Base-by-base conservation (phyloP, 768 basidiomycete genomes). In the Paxillus ammoniavirescens region DNA sequence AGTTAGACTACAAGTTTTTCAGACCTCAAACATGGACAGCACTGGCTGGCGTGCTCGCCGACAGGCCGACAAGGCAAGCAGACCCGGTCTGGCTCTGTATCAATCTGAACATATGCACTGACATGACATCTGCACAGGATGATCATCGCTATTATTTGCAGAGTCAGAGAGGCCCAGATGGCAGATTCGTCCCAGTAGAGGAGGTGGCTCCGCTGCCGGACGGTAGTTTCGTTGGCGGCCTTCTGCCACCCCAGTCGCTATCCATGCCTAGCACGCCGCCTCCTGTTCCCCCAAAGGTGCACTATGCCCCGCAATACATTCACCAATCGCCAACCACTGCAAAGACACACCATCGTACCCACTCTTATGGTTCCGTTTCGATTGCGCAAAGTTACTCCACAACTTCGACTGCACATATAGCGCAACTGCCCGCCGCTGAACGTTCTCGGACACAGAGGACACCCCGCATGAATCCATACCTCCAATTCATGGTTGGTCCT, bases 401-500 rank as follows among this genome's bases (percentile, higher is more conserved):
- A 26, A 13, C 23, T 10, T 52, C 58, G 18, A 38, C 52, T 21
- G 21, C 51, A 30, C 54, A 49, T 36, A 50, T 85, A 49, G 73
- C 80, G 8, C 75, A 73, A 31, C 72, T 88, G 69, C 74, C 73
- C 40, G 79, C 89, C 1, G 78, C 83, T 36, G 87, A 91, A 60
- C 76, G 89, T 42, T 83, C 89, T n/a, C 72, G 80, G 46, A 70
- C 74, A 7, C 73, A 85, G 36, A 75, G 76, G 47, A 74, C 81
- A 6, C 81, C 81, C 17, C 76, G 82, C 40, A 95, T 91, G 89
- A 72, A 85, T 18, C 93, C 93, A 8, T 81, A 89, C 69, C 77
- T 97, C 26, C 87, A 89, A 68, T 82, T 95, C 63, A 94, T 96
- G 92, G 91, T 89, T 52, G 93, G 94, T 0, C 93, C 93, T 18